Base-by-base conservation (phyloP, 225 moss, liverwort and hornwort species). In the Climacium dendroides region DNA sequence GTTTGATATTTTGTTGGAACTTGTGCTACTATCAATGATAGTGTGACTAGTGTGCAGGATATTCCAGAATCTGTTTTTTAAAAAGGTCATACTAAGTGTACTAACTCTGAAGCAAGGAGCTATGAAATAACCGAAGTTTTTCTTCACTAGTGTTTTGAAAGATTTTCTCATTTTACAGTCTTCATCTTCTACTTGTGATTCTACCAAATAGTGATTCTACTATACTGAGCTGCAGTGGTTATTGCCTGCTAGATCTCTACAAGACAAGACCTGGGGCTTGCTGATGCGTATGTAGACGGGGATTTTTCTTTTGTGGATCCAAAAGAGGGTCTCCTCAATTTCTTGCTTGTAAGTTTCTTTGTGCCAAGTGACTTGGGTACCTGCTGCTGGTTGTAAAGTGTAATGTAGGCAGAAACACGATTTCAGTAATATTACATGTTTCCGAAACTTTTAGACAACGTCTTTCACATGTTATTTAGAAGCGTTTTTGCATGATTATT, bases 211-310 rank as follows among this genome's bases (percentile, higher is more conserved):
- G 24, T 23, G 15, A 37, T 30, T 62, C 19, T 71, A 57, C 10
- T 67, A 50, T 75, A 39, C 43, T 88, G 62, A 90, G 50, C 34
- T 83, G 43, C 9, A 52, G 15, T 90, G 73, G 48, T 55, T 80
- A 76, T 63, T 82, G 74, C 18, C 13, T 79, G 39, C 45, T 87
- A 97, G 97, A 92, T 98, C 84, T 93, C 98, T 20, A 94, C 96
- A 45, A 93, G 98, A 92, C 95, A 96, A 87, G 98, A 98, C 89
- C 59, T 98, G 85, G 97, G 98, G 35, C 93, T 98, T 57, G 98
- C 97, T 55, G 97, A 98, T 83, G 94, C 98, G 15, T 97, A 92
- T 17, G 89, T 98, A 8, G 97, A 98, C 60, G 98, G 97, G 5
- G 98, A 98, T 88, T 93, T 96, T 65, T 87, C 91, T 28, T 94